Base-by-base conservation (phyloP, 1,284 basidiomycete genomes). In the Cryptococcus sp. region DNA sequence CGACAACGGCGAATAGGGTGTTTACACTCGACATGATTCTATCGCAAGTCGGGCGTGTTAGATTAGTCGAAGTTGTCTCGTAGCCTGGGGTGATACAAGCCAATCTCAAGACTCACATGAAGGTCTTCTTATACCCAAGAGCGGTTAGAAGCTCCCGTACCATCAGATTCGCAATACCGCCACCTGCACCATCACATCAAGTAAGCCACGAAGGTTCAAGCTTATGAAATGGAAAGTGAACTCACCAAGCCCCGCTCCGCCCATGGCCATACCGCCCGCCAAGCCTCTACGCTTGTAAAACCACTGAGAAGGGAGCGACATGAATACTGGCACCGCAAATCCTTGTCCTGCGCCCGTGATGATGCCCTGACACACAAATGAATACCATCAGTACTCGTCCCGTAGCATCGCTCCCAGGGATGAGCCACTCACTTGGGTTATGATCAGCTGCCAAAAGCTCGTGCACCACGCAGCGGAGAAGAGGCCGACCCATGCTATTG, bases 261-360 rank as follows among this genome's bases (percentile, higher is more conserved):
- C 71, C 31, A 73, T 66, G 10, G 73, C 64, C 20, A 73, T 61
- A 4, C 73, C 73, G 27, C 62, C 65, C 5, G 73, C 72, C 2
- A 73, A 54, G 3, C 73, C 73, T 27, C 73, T 60, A 16, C 60
- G 57, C 41, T 65, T 67, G 52, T 68, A 70, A 58, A 75, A 75
- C 73, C 73, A 75, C 56, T 75, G 73, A 4, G 67, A 67, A 13
- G 73, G 73, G 19, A 75, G 65, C 1, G 65, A 68, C 66, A 75
- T 69, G 66, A 75, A 75, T 19, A 75, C 54, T 2, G 73, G 73
- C 46, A 71, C 42, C 0, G 66, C 64, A 25, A 71, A 58, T 20
- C 73, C 73, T 47, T 66, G 59, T 3, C 70, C 71, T 10, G 70
- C 57, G 1, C 72, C 73, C 7, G 60, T 54, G 20, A 75, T 50